Conservation (phyloP, 2,329 filamentous ascomycete genomes). For the Penicillium sp. region DNA sequence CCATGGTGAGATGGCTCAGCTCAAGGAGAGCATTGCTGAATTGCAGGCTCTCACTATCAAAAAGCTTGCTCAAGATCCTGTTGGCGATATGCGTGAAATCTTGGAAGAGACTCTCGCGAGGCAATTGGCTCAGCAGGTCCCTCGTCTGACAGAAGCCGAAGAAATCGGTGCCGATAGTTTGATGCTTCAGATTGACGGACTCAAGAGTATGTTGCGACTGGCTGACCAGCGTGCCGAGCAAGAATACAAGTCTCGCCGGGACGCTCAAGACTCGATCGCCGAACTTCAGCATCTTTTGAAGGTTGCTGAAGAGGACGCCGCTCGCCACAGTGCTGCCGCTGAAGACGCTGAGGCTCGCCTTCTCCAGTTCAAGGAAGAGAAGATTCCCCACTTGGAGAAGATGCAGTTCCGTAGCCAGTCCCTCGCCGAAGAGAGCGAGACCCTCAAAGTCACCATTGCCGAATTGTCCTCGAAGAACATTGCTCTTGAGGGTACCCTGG, state of each 20-base stretch:
- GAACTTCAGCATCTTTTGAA: slow-evolving; percentile 68
- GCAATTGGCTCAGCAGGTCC: slow-evolving; percentile 52
- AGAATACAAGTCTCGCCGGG: slow-evolving; percentile 59
- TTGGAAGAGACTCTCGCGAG: slow-evolving; percentile 60
- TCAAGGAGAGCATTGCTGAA: slow-evolving; percentile 39
- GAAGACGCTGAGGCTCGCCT: slow-evolving; percentile 64
- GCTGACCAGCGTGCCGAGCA: slow-evolving; percentile 62
- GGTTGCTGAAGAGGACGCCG: slow-evolving; percentile 57
- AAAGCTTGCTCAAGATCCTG: slow-evolving; percentile 32
- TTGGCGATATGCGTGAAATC: slow-evolving; percentile 56
- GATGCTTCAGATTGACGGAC: slow-evolving; percentile 58
- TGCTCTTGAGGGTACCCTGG: slow-evolving; percentile 56
- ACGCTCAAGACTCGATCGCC: slow-evolving; percentile 66
- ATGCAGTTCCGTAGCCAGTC: slow-evolving; percentile 63
- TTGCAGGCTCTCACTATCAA: slow-evolving; percentile 40
- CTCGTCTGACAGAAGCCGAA: slow-evolving; percentile 50
- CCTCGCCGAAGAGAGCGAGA: slow-evolving; percentile 63
- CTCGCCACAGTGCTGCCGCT: slow-evolving; percentile 45
- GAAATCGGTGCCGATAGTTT: slow-evolving; percentile 48
- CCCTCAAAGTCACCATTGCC: slow-evolving; percentile 50
- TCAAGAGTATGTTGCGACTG: slow-evolving; percentile 63
- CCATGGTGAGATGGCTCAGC: slow-evolving; percentile 35
- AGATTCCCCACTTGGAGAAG: slow-evolving; percentile 60
- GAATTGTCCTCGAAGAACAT: slow-evolving; percentile 58
- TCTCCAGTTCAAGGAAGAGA: slow-evolving; percentile 63